phyloP scores from a whole-genome alignment of 371 early-diverging fungal genomes.

The Modicella reniformis region DNA sequence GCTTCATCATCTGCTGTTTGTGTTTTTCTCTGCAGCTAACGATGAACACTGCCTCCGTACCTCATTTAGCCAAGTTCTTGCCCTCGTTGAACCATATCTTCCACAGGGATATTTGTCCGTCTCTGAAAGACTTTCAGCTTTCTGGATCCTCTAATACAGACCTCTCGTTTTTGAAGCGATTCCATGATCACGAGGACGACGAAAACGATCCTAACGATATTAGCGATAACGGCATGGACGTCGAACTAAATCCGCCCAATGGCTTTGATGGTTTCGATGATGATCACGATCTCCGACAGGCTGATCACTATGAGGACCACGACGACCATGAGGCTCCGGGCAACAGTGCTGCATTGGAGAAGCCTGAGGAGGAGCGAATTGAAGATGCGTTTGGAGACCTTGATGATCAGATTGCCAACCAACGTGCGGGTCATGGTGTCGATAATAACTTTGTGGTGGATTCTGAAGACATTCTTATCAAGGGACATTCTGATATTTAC shows the following conservation, averaged over 20 bases:
- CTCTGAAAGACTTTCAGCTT: constrained; percentile 63
- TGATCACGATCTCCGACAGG: constrained; percentile 30
- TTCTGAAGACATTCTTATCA: constrained; percentile 59
- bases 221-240: neutral
- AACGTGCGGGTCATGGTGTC: constrained; percentile 38
- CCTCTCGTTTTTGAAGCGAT: constrained; percentile 54
- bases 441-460: constrained; percentile 60
- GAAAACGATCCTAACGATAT: constrained; percentile 10
- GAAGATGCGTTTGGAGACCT: constrained; percentile 56
- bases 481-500: constrained; percentile 75
- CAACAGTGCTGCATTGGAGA: constrained; percentile 26
- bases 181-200: constrained; percentile 42
- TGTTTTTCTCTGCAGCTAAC: neutral
- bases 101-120: constrained; percentile 72
- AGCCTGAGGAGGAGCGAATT: constrained; percentile 25
- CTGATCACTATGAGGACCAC: constrained; percentile 30
- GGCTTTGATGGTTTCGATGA: constrained; percentile 31
- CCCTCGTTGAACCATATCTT: constrained; percentile 59
- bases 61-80: constrained; percentile 69
- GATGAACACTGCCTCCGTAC: too few species aligned
- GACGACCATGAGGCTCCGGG: constrained; percentile 32
- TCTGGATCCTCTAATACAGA: constrained; percentile 50
- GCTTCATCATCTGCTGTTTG: neutral
- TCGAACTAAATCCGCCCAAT: neutral
- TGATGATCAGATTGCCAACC: constrained; percentile 50